A percentile compares a stretch with the other conserved stretches of the same genome.
phyloP scores from a whole-genome alignment of 208 protist species.

The Leishmania guyanensis region DNA sequence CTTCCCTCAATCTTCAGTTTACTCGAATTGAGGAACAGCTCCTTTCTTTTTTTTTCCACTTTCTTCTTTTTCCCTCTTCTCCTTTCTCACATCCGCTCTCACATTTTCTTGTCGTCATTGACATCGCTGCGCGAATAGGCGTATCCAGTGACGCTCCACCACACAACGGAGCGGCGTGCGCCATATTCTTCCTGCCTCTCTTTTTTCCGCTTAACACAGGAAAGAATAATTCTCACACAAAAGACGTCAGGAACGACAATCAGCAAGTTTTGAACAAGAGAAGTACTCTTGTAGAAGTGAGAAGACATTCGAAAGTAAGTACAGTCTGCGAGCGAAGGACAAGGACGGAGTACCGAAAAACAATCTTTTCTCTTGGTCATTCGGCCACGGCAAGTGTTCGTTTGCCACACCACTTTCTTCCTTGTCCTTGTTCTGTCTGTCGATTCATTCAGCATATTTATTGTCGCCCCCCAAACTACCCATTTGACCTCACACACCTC shows the following conservation, averaged over 20 bases:
- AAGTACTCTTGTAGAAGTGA: not conserved
- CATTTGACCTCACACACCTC: not conserved
- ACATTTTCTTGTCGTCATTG: not conserved
- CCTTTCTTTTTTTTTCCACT: not conserved
- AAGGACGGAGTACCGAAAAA: not conserved
- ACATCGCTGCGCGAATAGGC: constrained; percentile 6
- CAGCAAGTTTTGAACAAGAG: not conserved
- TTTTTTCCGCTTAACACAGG: not conserved
- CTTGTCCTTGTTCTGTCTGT: not conserved
- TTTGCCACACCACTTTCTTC: not conserved
- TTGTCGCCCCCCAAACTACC: not conserved
- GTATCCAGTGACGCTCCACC: not conserved
- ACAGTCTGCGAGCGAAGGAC: not conserved
- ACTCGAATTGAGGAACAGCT: not conserved
- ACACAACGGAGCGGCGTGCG: not conserved
- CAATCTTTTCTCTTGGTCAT: not conserved
- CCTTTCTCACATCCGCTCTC: not conserved
- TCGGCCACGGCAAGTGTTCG: not conserved
- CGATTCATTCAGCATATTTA: not conserved
- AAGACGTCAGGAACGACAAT: not conserved
- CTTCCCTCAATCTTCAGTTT: not conserved
- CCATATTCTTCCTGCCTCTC: not conserved
- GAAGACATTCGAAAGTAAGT: not conserved
- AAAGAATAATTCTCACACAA: not conserved
- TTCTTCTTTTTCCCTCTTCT: not conserved